Evolutionary conservation across 805 yeast genomes (phyloP), one percentile per base, ranked within the genome.

Genomic region (Metschnikowia vanudenii): DNA sequence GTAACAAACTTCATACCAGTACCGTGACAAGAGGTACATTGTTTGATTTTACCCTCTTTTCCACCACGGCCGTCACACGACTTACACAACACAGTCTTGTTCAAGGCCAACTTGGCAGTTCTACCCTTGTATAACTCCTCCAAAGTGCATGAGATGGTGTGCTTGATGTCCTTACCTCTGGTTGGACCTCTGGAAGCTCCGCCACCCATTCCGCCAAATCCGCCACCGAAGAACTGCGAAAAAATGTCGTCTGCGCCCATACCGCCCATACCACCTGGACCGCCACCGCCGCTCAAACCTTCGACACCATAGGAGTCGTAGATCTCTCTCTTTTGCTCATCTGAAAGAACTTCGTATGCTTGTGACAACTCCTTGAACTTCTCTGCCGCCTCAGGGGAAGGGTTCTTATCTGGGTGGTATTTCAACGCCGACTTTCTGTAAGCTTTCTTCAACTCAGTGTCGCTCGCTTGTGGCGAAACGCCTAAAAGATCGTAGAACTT

Each of bases 11-110:
- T 88, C 68, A 85, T 72, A 80, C 99, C 99, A 60, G 80, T 78
- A 70, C 99, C 99, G 63, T 81, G 79, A 83, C 99, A 94, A 33
- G 81, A 67, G 43, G 82, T 55, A 82, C 99, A 94, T 60, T 82
- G 82, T 75, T 85, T 86, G 55, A 91, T 96, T 47, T 88, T 76
- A 54, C 94, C 96, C 57, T 83, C 87, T 63, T 88, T 88, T 73
- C 99, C 99, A 69, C 99, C 99, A 62, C 82, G 82, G 61, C 99
- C 99, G 46, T 88, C 85, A 79, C 99, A 94, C 40, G 80, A 63
- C 63, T 80, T 79, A 81, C 99, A 94, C 57, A 89, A 71, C 36
- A 92, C 78, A 45, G 97, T 91, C 76, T 89, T 90, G 74, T 90
- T 89, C 53, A 94, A 79, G 8, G 98, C 96, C 74, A 94, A 79